Conservation (phyloP, 257 asterid species). For the Solanum verrucosum region DNA sequence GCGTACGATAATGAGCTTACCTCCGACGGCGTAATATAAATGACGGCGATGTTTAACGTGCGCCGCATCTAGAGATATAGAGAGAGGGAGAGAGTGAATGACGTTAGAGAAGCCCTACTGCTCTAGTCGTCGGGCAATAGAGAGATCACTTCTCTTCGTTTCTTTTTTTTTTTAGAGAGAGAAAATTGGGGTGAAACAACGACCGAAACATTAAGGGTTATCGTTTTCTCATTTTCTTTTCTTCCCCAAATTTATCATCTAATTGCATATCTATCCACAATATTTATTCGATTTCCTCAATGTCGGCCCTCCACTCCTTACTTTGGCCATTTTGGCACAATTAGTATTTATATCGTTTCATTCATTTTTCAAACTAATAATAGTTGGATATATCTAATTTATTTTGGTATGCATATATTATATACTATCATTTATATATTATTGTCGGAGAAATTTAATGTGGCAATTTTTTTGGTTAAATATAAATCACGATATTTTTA, state of each 20-base stretch:
- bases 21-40: constrained; percentile 43
- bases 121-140: constrained; percentile 26
- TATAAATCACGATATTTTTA: background rate
- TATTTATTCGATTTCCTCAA: background rate
- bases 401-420: too few relatives aligned
- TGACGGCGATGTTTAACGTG: constrained; percentile 35
- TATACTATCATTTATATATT: background rate
- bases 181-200: background rate
- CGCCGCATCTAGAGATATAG: constrained; percentile 29
- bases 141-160: constrained; percentile 14
- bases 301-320: background rate
- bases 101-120: constrained; percentile 44
- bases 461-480: background rate
- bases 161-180: background rate
- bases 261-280: background rate
- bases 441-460: background rate
- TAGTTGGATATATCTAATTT: too few relatives aligned
- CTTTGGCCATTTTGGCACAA: background rate
- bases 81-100: constrained; percentile 18
- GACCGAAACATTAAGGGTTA: background rate
- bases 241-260: background rate
- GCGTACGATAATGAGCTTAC: constrained; percentile 23
- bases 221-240: background rate
- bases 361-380: background rate
- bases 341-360: background rate